Base-by-base conservation (phyloP, 1,139 yeast genomes). In the Scheffersomyces illinoinensis region DNA sequence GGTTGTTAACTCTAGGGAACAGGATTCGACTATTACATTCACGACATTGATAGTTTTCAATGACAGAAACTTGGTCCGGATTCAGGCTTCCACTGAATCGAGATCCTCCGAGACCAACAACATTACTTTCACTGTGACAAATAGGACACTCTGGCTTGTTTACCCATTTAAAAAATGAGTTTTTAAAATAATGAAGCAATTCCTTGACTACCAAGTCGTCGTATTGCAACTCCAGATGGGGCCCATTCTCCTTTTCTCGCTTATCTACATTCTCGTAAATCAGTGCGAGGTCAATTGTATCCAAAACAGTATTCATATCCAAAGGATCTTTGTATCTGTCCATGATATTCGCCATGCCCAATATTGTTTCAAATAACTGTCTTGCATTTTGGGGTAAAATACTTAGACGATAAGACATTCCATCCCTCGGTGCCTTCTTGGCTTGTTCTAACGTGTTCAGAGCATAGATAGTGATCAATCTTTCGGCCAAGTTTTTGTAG, bases 81-180 rank as follows among this genome's bases (percentile, higher is more conserved):
- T 78, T 77, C 18, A 59, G 58, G 8, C 26, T 51, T 2, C 55
- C 59, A 1, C 53, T 20, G 58, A 18, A 56, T 56, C 10, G 64
- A 1, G 70, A 71, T 0, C 72, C 64, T 0, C 83, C 83, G 0
- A 72, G 57, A 0, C 70, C 64, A 3, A 58, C 60, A n/a, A 86
- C 74, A 47, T 72, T 71, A 18, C 71, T 68, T 61, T 79, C 75
- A 12, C 73, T 71, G 0, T 80, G 81, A 70, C 97, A 92, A 0
- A 55, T 59, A 0, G 78, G 71, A 68, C 97, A 93, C 8, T 76
- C 69, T 0, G 96, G 93, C 52, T 82, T 81, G 66, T 89, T 89
- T 17, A 91, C 88, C 98, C 98, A 93, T 49, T 76, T 78, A 75
- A 95, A 93, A 75, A 91, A 93, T 54, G 85, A 88, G 55, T 88